Percentiles rank a stretch among this genome's conserved stretches.
Evolutionary conservation across 129 eudicot genomes (phyloP).

Genomic region (Centaurea solstitialis): DNA sequence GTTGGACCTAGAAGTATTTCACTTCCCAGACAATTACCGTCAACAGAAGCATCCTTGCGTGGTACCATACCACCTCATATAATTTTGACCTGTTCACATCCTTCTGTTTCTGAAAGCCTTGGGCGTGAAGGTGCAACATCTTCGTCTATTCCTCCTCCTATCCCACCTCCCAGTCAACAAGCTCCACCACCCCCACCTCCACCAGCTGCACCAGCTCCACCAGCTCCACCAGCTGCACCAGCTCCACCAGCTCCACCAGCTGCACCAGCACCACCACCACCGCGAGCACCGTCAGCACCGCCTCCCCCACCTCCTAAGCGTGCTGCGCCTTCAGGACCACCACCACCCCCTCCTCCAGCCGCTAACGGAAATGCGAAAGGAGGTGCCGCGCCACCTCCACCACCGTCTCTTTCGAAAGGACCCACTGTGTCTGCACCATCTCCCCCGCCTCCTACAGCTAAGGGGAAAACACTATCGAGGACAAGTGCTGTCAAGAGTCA

Average conservation of each 20-base stretch:
- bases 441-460: conserved; percentile 46
- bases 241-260: conserved; percentile 28
- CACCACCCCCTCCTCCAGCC: conserved; percentile 31
- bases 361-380: conserved; percentile 30
- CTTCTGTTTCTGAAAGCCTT: conserved; percentile 22
- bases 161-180: neutral
- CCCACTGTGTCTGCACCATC: conserved; percentile 21
- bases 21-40: conserved; percentile 10
- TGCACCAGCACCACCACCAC: conserved; percentile 58
- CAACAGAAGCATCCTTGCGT: conserved; percentile 19
- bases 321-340: neutral
- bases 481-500: conserved; percentile 37
- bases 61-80: conserved; percentile 33
- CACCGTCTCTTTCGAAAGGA: conserved; percentile 20
- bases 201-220: conserved; percentile 31
- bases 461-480: conserved; percentile 56
- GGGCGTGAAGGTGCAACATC: conserved; percentile 8
- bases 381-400: conserved; percentile 32
- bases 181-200: conserved; percentile 32
- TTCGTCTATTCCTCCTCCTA: conserved; percentile 31
- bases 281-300: conserved; percentile 29
- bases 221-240: conserved; percentile 29
- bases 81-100: conserved; percentile 35
- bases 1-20: conserved; percentile 32
- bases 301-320: conserved; percentile 29